Base-by-base conservation (phyloP, 2,329 filamentous ascomycete species). In the Onygenales sp. region DNA sequence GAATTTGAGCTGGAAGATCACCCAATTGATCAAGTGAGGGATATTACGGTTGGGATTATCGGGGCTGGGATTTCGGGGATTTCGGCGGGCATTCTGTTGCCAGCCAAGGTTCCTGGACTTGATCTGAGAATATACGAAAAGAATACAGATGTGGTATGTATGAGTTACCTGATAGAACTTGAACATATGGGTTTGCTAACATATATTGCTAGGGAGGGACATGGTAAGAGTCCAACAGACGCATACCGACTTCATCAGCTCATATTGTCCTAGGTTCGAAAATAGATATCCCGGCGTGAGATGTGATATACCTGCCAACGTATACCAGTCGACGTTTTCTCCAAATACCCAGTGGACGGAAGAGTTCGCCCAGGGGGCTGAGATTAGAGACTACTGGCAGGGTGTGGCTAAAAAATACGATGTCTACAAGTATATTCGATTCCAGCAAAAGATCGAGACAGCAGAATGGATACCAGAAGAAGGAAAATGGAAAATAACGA, bases 281-380 rank as follows among this genome's bases (percentile, higher is more conserved):
- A 77, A 76, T 51, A 69, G 66, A 3, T 86, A 86, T 57, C 82
- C 82, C 0, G 83, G 82, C 2, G 81, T 85, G 0, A 71, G 81
- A 46, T 87, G 84, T 59, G 84, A 87, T 62, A 80, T 88, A 13
- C 82, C 84, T 0, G 78, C 83, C 0, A 82, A 86, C 64, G 82
- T 84, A 11, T 88, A 88, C 59, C 84, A 87, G 62, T 79, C 78
- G 4, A 83, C 81, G 0, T 88, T 87, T 63, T 74, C 75, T 4
- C 82, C 84, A 1, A 87, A 87, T 52, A 78, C 76, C 0, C 74
- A 86, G 57, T 89, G 85, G 85, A 77, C 76, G 0, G 82, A 87
- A 58, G 75, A 83, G 54, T 88, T 86, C 60, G 80, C 85, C 0
- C 79, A 80, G 40, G 85, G 85, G 0, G 64, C 70, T 4, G 86